Conservation (phyloP, 1,139 yeast genomes). For the Nakaseomyces bracarensis region DNA sequence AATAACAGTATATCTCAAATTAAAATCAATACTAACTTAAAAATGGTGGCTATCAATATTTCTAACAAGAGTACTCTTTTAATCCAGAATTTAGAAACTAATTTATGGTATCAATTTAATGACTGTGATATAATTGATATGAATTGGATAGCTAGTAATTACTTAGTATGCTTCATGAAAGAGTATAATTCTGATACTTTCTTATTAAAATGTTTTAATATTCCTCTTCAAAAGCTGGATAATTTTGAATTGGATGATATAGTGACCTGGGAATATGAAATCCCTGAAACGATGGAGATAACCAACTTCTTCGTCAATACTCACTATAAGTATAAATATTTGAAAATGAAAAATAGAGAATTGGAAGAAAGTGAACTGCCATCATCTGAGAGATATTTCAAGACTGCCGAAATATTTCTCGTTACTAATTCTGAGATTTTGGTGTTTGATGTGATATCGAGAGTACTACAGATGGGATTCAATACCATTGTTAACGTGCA, state of each 20-base stretch:
- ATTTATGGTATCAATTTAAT: constrained; percentile 25
- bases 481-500: constrained; percentile 24
- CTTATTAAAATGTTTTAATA: constrained; percentile 20
- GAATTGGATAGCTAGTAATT: constrained; percentile 30
- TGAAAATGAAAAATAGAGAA: constrained; percentile 22
- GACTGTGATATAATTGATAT: constrained; percentile 23
- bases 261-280: constrained; percentile 24
- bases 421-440: constrained; percentile 14
- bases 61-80: constrained; percentile 28
- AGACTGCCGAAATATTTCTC: constrained; percentile 27
- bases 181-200: constrained; percentile 19
- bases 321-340: constrained; percentile 18
- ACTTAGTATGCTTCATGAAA: constrained; percentile 24
- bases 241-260: constrained; percentile 18
- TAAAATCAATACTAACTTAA: constrained; percentile 21
- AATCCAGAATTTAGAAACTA: constrained; percentile 25
- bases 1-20: constrained; percentile 25
- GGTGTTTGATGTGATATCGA: constrained; percentile 25
- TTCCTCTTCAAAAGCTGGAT: constrained; percentile 21
- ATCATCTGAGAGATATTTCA: constrained; percentile 18
- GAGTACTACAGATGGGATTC: constrained; percentile 20
- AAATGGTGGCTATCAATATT: constrained; percentile 24
- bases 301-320: constrained; percentile 23
- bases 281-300: constrained; percentile 15
- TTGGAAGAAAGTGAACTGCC: constrained; percentile 11